Evolutionary conservation across 495 filamentous ascomycete species (phyloP), one percentile per base, ranked within the genome.

Genomic region (Parmelia sp.): DNA sequence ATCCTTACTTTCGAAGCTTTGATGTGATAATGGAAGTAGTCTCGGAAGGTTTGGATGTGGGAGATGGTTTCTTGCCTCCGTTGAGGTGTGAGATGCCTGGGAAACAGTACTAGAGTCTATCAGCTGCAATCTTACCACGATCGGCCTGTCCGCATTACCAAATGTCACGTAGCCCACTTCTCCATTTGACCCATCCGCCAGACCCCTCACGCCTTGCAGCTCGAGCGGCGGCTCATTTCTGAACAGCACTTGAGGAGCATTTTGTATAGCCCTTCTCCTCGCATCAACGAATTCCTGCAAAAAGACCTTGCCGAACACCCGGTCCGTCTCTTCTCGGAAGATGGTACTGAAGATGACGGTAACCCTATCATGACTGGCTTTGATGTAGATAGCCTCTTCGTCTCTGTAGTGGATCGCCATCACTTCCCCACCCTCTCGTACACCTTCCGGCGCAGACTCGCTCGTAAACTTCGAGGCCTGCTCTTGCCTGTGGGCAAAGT

Each of bases 21-120:
- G 80, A 99, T 99, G 77, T 99, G 94, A 75, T 99, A 99, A 75
- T 99, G 94, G 82, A 99, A 99, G 75, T 99, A 97, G 71, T 97
- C 95, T 64, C 94, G 90, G 89, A 99, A 99, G 23, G 93, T 99
- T 77, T 99, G 95, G 69, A 99, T 96, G 71, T 99, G 94, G 44
- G 91, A 96, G 70, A 99, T 97, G 73, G 90, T 93, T 64, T 97
- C 93, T 56, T 90, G 88, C 76, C 94, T 86, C 71, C 90, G 84
- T 75, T 96, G 91, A 4, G 83, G 85, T 7, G 92, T 95, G 63
- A 99, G 80, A 74, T 99, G 94, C 65, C 94, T 85, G 33, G 94
- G 94, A 81, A 97, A 99, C 45, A 98, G 83, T 55, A 98, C 94
- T 97, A 63, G 53, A 66, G 23, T 65, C 51, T 59, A 56, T 62